Conservation (phyloP, 306 rosid species). For the Malus sylvestris region DNA sequence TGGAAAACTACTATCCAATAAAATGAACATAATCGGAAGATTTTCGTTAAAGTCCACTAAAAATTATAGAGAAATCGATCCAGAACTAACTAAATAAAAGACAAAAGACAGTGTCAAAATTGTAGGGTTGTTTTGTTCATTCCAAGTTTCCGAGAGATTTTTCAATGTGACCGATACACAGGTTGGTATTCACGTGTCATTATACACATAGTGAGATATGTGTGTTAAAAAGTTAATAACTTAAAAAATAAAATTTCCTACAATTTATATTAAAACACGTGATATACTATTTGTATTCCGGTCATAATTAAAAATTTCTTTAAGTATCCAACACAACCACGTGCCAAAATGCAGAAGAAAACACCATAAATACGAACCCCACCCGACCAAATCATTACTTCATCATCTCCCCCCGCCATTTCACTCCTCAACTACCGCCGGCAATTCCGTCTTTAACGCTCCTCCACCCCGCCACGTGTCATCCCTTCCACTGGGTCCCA, state of each 20-base stretch:
- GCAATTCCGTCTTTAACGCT: constrained; percentile 10
- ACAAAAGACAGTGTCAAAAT: not conserved
- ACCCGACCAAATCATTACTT: constrained; percentile 10
- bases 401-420: not conserved
- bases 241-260: too few species aligned
- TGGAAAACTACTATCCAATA: too few species aligned
- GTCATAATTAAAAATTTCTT: too few species aligned
- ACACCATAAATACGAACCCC: not conserved
- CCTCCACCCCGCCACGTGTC: constrained; percentile 6
- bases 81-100: not conserved
- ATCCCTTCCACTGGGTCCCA: constrained; percentile 10
- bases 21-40: accelerated
- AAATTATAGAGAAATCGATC: too few species aligned
- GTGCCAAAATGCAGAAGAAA: not conserved
- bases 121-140: not conserved
- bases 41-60: too few species aligned
- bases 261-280: too few species aligned
- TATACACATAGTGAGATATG: too few species aligned
- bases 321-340: not conserved
- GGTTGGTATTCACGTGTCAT: too few species aligned
- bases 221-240: too few species aligned
- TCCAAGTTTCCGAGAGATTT: not conserved
- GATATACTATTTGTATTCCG: accelerated
- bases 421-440: not conserved
- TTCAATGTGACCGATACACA: too few species aligned